phyloP scores from a whole-genome alignment of 2,329 filamentous ascomycete genomes.

The Huntiella bhutanensis region DNA sequence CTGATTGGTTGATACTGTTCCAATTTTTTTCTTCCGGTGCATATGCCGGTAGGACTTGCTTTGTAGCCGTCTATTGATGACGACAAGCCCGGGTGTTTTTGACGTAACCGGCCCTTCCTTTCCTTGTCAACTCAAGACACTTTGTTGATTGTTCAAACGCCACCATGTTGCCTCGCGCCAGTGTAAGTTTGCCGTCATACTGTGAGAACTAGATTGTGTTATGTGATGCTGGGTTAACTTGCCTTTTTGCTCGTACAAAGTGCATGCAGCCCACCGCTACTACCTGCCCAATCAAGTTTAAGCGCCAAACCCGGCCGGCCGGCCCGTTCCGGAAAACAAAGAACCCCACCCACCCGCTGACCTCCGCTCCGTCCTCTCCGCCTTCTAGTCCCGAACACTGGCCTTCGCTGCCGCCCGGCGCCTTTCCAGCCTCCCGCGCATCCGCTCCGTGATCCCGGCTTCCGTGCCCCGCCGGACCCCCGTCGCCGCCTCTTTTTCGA shows the following conservation, averaged over 20 bases:
- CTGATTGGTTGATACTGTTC: neutral
- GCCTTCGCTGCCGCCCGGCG: constrained; percentile 8
- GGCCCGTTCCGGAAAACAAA: neutral
- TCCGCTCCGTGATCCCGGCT: neutral
- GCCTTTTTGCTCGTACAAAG: neutral
- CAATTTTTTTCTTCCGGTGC: neutral
- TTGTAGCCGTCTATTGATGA: neutral
- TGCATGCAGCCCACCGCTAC: neutral
- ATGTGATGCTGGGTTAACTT: neutral
- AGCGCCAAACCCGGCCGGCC: neutral
- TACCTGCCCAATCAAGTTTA: constrained; percentile 8
- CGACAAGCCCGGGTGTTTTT: neutral
- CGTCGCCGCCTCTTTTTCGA: constrained; percentile 3
- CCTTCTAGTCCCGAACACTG: constrained; percentile 5
- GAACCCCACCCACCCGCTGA: neutral
- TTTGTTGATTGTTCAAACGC: neutral
- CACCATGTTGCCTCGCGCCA: constrained; percentile 10
- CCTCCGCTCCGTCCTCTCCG: neutral
- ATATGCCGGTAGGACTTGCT: neutral
- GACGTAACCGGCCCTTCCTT: neutral
- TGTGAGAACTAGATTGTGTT: neutral
- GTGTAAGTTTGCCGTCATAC: constrained; percentile 8
- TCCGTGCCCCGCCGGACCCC: neutral
- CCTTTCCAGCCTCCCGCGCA: neutral
- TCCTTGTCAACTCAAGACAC: neutral